Evolutionary conservation across 1,284 basidiomycete genomes (phyloP), one percentile per base, ranked within the genome.

Genomic region (Ustilago xerochloae): DNA sequence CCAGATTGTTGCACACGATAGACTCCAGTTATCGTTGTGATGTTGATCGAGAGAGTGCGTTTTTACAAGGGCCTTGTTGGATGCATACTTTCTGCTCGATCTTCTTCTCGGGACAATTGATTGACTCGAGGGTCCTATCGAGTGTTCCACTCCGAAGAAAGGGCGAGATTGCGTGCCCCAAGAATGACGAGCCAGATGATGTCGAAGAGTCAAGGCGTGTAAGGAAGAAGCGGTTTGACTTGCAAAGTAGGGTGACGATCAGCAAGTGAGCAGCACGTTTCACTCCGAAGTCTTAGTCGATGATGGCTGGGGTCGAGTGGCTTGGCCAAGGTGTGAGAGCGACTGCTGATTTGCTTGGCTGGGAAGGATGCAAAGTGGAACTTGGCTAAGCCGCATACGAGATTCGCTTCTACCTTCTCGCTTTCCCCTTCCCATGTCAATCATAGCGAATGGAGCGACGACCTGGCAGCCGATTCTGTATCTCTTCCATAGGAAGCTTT

Each of bases 311-410:
- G 29, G 15, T 32, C 36, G 20, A 32, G 28, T 18, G n/a, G 12
- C 30, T 28, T 35, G 29, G 20, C 22, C 15, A 20, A 33, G 32
- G 22, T 51, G 57, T 51, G 48, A 59, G 57, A 51, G 26, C 36
- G 35, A 59, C 24, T 26, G 41, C 12, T 24, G 41, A 1, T 43
- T 13, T 26, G 41, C 22, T 24, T 10, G 24, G 15, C 30, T 18
- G 20, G 16, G 52, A 50, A 53, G 47, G 43, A 39, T 61, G 58
- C 58, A 61, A 39, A 61, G 58, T 61, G 58, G 58, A 61, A 48
- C 48, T 35, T 61, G 49, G 18, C 36, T 38, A 61, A 61, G 58
- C 58, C 50, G 58, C 58, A 61, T 61, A 61, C 58, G n/a, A 30
- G n/a, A 41, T 6, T 22, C n/a, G 18, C 9, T 20, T 13, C 18